Evolutionary conservation across 2,329 filamentous ascomycete species (phyloP), one percentile per base, ranked within the genome.

Genomic region (Colletotrichum sp.): DNA sequence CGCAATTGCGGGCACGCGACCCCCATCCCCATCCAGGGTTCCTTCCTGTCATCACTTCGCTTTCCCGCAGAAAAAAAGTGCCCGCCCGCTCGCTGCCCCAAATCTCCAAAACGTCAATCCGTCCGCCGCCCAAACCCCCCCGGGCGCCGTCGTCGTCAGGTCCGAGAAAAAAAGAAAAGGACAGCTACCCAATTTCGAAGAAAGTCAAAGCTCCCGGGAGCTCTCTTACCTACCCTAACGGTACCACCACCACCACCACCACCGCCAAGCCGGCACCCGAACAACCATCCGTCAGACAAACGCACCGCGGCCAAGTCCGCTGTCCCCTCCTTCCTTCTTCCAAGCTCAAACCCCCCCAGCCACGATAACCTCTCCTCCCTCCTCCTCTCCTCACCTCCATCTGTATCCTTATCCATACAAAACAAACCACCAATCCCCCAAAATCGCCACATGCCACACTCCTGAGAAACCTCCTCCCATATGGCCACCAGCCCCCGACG

Each of bases 1-100:
- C 39, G 34, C 63, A 67, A 63, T 75, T 72, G 69, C 70, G 57
- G 69, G 57, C 73, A 76, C 73, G 64, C 70, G 64, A 73, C 70
- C 73, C 49, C 70, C 69, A 49, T 68, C 39, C 39, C 27, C 62
- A 19, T 68, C 55, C 25, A 62, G 57, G 61, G 61, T 62, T 44
- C 61, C 55, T 22, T 44, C 61, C 55, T 22, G 12, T 61, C 16
- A 27, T 16, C 61, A 34, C 61, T n/a, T 34, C 30, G 5, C 16
- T 19, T 30, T 49, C 67, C 19, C 22, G 25, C 8, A 29, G 19
- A 34, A 62, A 30, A 27, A 13, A 30, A n/a, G 59, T 19, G 19
- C 59, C 59, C 27, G 59, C 55, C 55, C 16, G 55, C 9, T 29
- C 0, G 55, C 19, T 39, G 36, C 44, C 44, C 44, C 44, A n/a